Evolutionary conservation across 495 filamentous ascomycete genomes (phyloP), one percentile per base, ranked within the genome.

Genomic region (Xylaria curta): DNA sequence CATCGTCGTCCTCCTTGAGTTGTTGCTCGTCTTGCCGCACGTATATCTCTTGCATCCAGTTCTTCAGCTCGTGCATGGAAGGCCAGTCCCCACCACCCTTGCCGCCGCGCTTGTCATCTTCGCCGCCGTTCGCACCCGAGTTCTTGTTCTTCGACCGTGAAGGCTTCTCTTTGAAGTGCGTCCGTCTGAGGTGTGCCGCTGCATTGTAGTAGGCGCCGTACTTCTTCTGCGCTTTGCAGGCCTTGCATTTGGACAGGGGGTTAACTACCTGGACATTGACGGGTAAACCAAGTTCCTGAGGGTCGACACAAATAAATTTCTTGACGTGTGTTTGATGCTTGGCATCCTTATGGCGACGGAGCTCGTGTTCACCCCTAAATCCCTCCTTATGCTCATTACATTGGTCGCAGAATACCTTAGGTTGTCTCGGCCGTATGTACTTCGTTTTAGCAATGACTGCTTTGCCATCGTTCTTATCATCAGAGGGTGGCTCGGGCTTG

Each of bases 121-220:
- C 78, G 10, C 76, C 76, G 21, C 76, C 74, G 42, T 66, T 71
- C 54, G 79, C 78, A 28, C 78, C 79, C 62, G 82, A 74, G 28
- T 78, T 78, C 62, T 77, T 81, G 38, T 77, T 78, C 54, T 81
- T 78, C 70, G 83, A 85, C 6, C 83, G 81, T 28, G 79, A 81
- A 7, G 80, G 78, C 76, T 83, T 84, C 71, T 82, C 74, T 58
- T 81, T 84, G 85, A 98, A 99, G 78, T 99, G 96, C 19, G 93
- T 93, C 24, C 96, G 89, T 24, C 95, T 89, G 17, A 99, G 86
- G 78, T 98, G 96, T 0, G 95, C 95, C 2, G 95, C 94, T 1
- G 95, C 95, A 74, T 99, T 99, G 78, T 99, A 98, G 80, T 99
- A 97, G 28, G 92, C 93, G 4, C 91, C 92, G 76, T 99, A 99